These are phyloP conservation scores for Tylopilus vinaceipallidus DNA, from an alignment of 768 basidiomycete genomes.

Conservation along the genomic window DNA sequence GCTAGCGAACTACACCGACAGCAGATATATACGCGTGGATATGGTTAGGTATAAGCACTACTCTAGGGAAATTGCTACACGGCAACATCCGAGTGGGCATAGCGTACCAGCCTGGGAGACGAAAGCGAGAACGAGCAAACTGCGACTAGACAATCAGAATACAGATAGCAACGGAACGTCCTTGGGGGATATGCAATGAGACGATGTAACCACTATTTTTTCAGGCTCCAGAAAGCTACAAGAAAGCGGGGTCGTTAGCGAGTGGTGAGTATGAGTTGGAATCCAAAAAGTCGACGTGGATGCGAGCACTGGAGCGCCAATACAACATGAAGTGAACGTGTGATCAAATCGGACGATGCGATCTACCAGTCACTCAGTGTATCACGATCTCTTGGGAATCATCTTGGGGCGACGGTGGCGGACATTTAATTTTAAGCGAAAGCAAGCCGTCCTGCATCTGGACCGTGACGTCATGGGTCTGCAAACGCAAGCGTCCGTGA, in stretches of 20 bases:
- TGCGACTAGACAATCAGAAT: background rate
- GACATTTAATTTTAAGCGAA: constrained; percentile 51
- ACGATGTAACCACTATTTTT: constrained; percentile 1
- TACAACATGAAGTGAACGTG: constrained; percentile 4
- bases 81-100: constrained; percentile 4
- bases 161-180: background rate
- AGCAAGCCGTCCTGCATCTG: constrained; percentile 62
- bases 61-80: constrained; percentile 14
- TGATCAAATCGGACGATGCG: constrained; percentile 10
- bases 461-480: constrained; percentile 56
- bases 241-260: constrained; percentile 1
- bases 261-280: background rate
- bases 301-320: background rate
- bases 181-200: background rate
- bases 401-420: constrained; percentile 41
- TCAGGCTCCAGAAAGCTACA: constrained; percentile 6
- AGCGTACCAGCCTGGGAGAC: background rate
- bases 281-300: constrained; percentile 8
- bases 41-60: constrained; percentile 10
- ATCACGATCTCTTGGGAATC: constrained; percentile 49
- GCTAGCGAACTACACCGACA: too few relatives aligned
- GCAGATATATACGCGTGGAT: too few relatives aligned
- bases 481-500: constrained; percentile 10
- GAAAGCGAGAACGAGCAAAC: background rate
- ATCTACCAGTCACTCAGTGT: constrained; percentile 37